phyloP scores from a whole-genome alignment of 345 rosid species.

The Durio zibethinus region DNA sequence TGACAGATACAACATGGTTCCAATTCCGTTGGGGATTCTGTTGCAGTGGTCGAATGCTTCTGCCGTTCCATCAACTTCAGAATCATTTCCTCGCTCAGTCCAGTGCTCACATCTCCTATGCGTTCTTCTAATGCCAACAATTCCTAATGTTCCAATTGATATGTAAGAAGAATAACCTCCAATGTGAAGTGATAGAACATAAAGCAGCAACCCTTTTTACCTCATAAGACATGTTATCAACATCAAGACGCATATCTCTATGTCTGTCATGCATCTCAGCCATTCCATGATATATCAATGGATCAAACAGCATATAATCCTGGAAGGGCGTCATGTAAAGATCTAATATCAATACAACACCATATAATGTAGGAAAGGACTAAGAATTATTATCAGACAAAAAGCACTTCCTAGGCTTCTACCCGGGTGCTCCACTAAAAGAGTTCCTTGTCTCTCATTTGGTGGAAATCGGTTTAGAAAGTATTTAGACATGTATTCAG shows the following conservation, averaged over 20 bases:
- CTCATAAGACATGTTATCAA: slow-evolving; percentile 98
- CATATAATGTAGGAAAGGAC: background rate
- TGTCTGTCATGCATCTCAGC: slow-evolving; percentile 84
- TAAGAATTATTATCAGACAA: background rate
- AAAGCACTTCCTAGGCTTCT: background rate
- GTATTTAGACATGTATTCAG: background rate
- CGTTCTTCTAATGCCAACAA: slow-evolving; percentile 85
- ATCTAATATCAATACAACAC: slow-evolving; percentile 6
- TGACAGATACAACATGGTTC: slow-evolving; percentile 93
- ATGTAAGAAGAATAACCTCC: background rate
- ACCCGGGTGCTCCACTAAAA: background rate
- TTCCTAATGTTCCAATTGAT: slow-evolving; percentile 46
- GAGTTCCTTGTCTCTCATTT: background rate
- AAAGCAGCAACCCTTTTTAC: slow-evolving; percentile 33
- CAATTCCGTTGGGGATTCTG: slow-evolving; percentile 32
- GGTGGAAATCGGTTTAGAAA: background rate
- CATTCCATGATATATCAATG: slow-evolving; percentile 59
- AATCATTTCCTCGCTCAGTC: slow-evolving; percentile 70
- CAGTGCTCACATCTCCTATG: slow-evolving; percentile 86
- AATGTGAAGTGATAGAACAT: background rate
- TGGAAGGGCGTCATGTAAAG: slow-evolving; percentile 26
- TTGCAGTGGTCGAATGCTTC: slow-evolving; percentile 29
- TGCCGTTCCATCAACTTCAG: slow-evolving; percentile 49
- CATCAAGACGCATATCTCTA: slow-evolving; percentile 90
- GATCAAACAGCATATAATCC: slow-evolving; percentile 87